phyloP scores from a whole-genome alignment of 306 rosid species.

The Aeschynomene evenia region DNA sequence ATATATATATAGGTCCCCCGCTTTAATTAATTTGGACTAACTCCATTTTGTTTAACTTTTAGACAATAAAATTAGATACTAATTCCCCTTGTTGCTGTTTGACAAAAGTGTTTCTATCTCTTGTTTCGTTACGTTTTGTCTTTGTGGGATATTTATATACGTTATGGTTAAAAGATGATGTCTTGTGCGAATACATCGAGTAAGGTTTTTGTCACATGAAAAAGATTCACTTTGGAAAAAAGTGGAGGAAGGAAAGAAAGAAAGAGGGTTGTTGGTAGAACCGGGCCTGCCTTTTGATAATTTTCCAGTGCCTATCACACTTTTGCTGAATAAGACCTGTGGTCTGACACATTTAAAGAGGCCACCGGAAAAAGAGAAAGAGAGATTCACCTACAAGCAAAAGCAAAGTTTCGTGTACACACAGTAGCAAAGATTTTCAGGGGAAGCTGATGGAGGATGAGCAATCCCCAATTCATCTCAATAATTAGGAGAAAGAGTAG shows the following conservation, averaged over 20 bases:
- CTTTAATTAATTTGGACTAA: slow-evolving; percentile 24
- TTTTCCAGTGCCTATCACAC: slow-evolving; percentile 42
- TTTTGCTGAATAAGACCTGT: slow-evolving; percentile 46
- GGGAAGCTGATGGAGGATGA: slow-evolving; percentile 59
- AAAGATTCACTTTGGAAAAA: neutral
- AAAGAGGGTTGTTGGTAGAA: slow-evolving; percentile 21
- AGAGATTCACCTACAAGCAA: slow-evolving; percentile 43
- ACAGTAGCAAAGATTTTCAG: slow-evolving; percentile 27
- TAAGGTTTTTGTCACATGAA: neutral
- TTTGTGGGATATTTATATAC: neutral
- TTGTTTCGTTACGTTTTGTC: neutral
- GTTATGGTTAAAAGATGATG: neutral
- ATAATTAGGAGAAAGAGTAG: slow-evolving; percentile 59
- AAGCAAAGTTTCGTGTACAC: slow-evolving; percentile 53
- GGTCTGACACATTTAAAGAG: slow-evolving; percentile 47
- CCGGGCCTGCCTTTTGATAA: slow-evolving; percentile 32
- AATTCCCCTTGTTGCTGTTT: neutral
- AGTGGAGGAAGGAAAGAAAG: neutral
- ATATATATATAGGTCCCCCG: no score
- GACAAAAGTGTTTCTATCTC: neutral
- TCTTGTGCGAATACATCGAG: neutral
- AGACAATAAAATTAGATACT: slow-evolving; percentile 20
- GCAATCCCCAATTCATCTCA: slow-evolving; percentile 64
- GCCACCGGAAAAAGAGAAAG: slow-evolving; percentile 33
- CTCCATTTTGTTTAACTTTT: slow-evolving; percentile 14